Base-by-base conservation (phyloP, 2,329 filamentous ascomycete species). In the Talaromyces atroroseus region DNA sequence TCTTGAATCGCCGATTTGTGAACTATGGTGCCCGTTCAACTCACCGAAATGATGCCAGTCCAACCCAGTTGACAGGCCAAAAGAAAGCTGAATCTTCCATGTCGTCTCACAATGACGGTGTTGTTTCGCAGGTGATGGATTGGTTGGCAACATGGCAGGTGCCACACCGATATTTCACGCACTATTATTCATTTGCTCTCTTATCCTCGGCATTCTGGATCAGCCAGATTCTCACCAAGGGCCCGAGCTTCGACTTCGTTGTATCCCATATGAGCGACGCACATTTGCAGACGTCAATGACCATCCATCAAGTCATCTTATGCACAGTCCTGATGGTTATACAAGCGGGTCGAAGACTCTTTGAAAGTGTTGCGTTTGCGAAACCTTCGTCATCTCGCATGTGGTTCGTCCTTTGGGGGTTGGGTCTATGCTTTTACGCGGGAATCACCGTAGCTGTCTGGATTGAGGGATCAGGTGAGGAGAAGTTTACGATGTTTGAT, bases 111-210 rank as follows among this genome's bases (percentile, higher is more conserved):
- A 56, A 59, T 24, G 51, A 54, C 44, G 32, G 44, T 23, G 42
- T 54, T 3, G 26, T 61, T 11, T 57, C 63, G 36, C 60, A 54
- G 34, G 47, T 77, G 47, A 74, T 84, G 58, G 82, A 85, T 63
- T 68, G 67, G 57, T 65, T 82, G 20, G 79, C 82, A 34, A 74
- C 71, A 38, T 70, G 81, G 62, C 82, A 83, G 67, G 87, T 96
- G 36, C 91, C 92, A 21, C 94, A 97, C 74, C 82, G 82, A 60
- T 97, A 89, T 85, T 97, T 97, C 71, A 81, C 80, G 45, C 88
- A 94, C 64, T 97, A 96, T 74, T 97, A 99, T 70, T 67, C 88
- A 53, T 70, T 85, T 36, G 92, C 89, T 3, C 74, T 91, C 4
- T 67, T 76, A 1, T 85, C 83, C 58, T 92, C 89, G 0, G 65